Base-by-base conservation (phyloP, 2,329 filamentous ascomycete genomes). In the Verticillium isaacii region DNA sequence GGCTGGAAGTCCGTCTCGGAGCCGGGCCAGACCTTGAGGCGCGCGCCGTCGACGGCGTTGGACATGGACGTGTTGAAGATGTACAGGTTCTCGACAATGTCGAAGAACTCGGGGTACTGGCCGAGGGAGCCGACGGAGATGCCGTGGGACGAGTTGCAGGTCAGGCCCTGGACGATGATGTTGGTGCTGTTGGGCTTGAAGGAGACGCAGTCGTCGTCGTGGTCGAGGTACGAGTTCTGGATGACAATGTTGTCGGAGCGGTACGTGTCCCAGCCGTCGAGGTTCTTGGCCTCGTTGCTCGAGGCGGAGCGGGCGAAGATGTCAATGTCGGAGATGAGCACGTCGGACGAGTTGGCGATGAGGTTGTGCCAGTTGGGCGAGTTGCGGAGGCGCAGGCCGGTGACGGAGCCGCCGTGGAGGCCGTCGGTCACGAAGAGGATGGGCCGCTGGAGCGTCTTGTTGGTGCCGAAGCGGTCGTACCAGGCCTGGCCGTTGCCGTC, bases 171-270 rank as follows among this genome's bases (percentile, higher is more conserved):
- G 4, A 91, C 82, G 4, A 91, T 72, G 5, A 91, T 83, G 64
- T 89, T 82, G 45, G 87, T 90, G 67, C 82, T 87, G 71, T 91
- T 91, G 6, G 88, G 88, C 73, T 91, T 91, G 81, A 91, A 91
- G 0, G 86, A 87, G 9, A 91, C 86, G 62, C 89, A 91, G 69
- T 92, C 84, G 69, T 90, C 88, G 29, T 85, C 85, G 66, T 89
- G 89, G 71, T 84, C 79, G 65, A 87, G 82, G 23, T 82, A 73
- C 0, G 85, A 89, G 68, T 90, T 84, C 68, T 90, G 87, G 32
- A 91, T 89, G 0, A 88, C 82, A 37, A 91, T 80, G 56, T 84
- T 82, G n/a, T 79, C 75, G 11, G 83, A 85, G 6, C 86, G 82
- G 68, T 89, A 88, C 14, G 83, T 88, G 65, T 88, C 84, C 83